These are phyloP conservation scores for Saccharomyces paradoxus DNA, from an alignment of 805 yeast genomes.

Conservation along the genomic window DNA sequence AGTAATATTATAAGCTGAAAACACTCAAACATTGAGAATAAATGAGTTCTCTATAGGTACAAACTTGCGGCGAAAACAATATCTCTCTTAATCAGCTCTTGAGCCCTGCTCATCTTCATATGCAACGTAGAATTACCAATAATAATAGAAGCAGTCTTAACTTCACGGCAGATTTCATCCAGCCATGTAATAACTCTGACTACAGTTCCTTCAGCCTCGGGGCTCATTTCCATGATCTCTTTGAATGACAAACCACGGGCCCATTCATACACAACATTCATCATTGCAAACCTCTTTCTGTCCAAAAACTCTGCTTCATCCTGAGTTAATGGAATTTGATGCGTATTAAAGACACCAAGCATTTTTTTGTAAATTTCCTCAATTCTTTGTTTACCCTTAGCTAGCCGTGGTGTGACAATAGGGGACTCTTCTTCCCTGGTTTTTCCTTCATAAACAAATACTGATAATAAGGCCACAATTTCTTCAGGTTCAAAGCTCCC, in stretches of 20 bases:
- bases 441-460: constrained; percentile 84
- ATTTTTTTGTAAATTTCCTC: constrained; percentile 60
- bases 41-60: constrained; percentile 43
- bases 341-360: constrained; percentile 50
- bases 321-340: constrained; percentile 66
- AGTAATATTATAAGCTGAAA: too few species aligned
- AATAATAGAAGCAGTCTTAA: constrained; percentile 84
- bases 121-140: constrained; percentile 90
- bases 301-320: constrained; percentile 84
- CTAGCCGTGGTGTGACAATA: constrained; percentile 67
- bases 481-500: constrained; percentile 94
- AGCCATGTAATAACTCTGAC: constrained; percentile 90
- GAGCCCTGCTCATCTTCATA: constrained; percentile 83
- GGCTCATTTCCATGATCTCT: constrained; percentile 81
- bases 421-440: constrained; percentile 54
- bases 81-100: constrained; percentile 90
- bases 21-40: not conserved
- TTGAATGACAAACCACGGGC: constrained; percentile 88
- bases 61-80: constrained; percentile 95
- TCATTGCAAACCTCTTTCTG: constrained; percentile 77
- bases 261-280: constrained; percentile 96
- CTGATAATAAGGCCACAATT: constrained; percentile 87
- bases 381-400: constrained; percentile 59
- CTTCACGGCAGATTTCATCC: constrained; percentile 93
- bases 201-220: constrained; percentile 92